These are phyloP conservation scores for Hordeum vulgare DNA, from an alignment of 176 grass and related monocot species.

Conservation along the genomic window DNA sequence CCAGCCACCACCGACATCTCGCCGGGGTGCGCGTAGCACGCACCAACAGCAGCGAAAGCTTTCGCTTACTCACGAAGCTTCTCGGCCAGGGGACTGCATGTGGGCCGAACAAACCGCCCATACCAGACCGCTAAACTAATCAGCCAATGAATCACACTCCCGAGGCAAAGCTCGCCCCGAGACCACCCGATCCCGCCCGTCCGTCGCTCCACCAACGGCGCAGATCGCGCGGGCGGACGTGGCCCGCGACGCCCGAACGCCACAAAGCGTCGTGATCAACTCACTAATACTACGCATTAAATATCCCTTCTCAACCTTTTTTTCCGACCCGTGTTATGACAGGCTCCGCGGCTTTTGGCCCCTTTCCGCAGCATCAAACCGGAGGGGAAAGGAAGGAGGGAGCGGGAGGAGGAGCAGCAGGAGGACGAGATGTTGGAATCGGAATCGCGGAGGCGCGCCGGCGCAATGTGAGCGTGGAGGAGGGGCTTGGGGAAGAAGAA, in stretches of 20 bases:
- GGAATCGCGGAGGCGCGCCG: neutral
- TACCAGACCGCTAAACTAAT: neutral
- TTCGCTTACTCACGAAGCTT: neutral
- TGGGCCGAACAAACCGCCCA: neutral
- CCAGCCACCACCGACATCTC: neutral
- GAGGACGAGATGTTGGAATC: neutral
- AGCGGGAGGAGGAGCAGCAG: neutral
- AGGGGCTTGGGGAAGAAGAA: neutral
- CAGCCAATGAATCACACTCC: neutral
- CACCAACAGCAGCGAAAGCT: neutral
- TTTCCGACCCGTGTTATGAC: neutral
- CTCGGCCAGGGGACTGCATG: neutral
- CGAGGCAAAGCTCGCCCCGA: neutral
- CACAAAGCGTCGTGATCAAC: slow-evolving; percentile 8
- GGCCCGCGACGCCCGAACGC: neutral
- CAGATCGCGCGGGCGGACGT: neutral
- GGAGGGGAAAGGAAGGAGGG: neutral
- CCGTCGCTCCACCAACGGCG: neutral
- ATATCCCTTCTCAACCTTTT: neutral
- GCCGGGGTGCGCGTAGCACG: neutral
- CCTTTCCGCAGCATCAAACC: slow-evolving; percentile 11
- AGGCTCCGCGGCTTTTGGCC: neutral
- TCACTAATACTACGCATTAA: neutral
- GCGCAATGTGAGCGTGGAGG: slow-evolving; percentile 23
- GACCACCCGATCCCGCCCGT: neutral